phyloP scores from a whole-genome alignment of 2,329 filamentous ascomycete species.

The Stagonosporopsis chrysanthemi region DNA sequence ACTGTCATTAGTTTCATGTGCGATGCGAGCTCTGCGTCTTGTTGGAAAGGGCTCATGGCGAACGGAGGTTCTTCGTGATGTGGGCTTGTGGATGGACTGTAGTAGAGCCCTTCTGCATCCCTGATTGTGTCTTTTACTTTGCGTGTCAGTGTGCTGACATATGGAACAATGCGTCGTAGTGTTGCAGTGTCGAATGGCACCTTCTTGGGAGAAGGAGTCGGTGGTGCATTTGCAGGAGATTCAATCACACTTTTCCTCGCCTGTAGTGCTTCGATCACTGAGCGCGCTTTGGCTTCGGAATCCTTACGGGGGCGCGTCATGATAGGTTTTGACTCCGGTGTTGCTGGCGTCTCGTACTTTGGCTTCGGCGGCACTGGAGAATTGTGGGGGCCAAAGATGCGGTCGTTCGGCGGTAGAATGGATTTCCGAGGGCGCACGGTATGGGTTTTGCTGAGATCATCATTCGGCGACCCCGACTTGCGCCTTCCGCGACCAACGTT shows the following conservation, averaged over 20 bases:
- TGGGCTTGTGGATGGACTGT: constrained; percentile 51
- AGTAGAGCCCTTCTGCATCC: constrained; percentile 57
- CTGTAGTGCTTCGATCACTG: constrained; percentile 68
- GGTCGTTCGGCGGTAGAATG: constrained; percentile 46
- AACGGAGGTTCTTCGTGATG: constrained; percentile 48
- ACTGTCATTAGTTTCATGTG: constrained; percentile 53
- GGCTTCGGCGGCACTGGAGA: constrained; percentile 40
- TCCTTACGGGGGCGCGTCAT: constrained; percentile 60
- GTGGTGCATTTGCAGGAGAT: constrained; percentile 32
- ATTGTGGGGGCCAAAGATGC: constrained; percentile 47
- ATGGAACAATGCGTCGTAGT: constrained; percentile 67
- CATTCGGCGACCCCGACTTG: constrained; percentile 41
- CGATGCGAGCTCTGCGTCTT: constrained; percentile 43
- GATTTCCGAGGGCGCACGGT: constrained; percentile 39
- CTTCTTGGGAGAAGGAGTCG: constrained; percentile 56
- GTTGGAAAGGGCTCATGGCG: constrained; percentile 42
- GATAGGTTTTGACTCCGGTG: constrained; percentile 37
- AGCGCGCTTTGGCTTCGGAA: constrained; percentile 66
- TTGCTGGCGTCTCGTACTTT: constrained; percentile 35
- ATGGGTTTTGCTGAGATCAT: constrained; percentile 36
- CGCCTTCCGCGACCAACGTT: constrained; percentile 39
- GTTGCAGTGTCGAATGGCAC: constrained; percentile 73
- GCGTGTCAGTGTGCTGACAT: constrained; percentile 57
- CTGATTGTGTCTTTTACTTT: constrained; percentile 58
- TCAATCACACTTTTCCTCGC: constrained; percentile 52